A percentile compares a stretch with the other conserved stretches of the same genome.
These are phyloP conservation scores for Fusarium papillatum DNA, from an alignment of 2,329 filamentous ascomycete species.

Conservation along the genomic window DNA sequence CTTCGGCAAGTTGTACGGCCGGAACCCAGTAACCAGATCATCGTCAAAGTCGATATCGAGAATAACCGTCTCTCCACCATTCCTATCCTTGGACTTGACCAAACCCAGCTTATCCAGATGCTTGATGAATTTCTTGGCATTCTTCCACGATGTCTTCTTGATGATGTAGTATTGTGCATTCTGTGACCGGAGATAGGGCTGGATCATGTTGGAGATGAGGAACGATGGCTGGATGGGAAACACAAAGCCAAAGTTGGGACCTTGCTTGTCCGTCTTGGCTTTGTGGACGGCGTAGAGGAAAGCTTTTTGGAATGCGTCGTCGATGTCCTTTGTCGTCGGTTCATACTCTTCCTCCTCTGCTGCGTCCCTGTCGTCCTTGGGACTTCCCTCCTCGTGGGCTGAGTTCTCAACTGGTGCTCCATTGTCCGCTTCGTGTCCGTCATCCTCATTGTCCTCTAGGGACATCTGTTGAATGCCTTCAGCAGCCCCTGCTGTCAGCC, in stretches of 20 bases:
- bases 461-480: conserved; percentile 1
- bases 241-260: conserved; percentile 31
- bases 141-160: conserved; percentile 43
- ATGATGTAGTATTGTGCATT: conserved; percentile 33
- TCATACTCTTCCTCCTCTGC: conserved; percentile 28
- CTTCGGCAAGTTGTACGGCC: conserved; percentile 33
- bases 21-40: conserved; percentile 23
- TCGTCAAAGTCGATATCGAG: conserved; percentile 39
- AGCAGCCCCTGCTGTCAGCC: conserved; percentile 6
- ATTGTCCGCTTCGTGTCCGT: neutral
- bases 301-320: conserved; percentile 34
- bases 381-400: neutral
- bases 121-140: conserved; percentile 41
- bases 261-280: conserved; percentile 24
- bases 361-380: neutral
- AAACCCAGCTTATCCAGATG: conserved; percentile 29
- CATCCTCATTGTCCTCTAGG: neutral
- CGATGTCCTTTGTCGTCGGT: conserved; percentile 36
- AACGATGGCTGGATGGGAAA: conserved; percentile 41
- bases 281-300: conserved; percentile 38
- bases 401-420: neutral
- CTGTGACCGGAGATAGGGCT: conserved; percentile 38
- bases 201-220: conserved; percentile 40
- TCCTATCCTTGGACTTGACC: conserved; percentile 35
- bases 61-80: conserved; percentile 41